Evolutionary conservation across 2,329 filamentous ascomycete species (phyloP).

Genomic region (Xylariales sp.): DNA sequence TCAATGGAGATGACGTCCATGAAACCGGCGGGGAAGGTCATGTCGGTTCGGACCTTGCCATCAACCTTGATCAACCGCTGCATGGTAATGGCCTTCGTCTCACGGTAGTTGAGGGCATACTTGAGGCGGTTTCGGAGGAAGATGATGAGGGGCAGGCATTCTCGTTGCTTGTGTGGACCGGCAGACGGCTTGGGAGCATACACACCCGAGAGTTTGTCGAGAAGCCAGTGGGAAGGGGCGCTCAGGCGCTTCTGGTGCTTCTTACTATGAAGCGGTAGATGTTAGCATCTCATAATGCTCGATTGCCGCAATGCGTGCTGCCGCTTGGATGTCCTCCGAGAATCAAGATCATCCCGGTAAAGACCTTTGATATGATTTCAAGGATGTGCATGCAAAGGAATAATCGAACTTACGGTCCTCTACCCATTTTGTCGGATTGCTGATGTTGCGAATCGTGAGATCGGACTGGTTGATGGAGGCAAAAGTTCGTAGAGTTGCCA

Average conservation of each 20-base stretch:
- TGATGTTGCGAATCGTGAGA: slow-evolving; percentile 25
- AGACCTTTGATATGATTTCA: neutral
- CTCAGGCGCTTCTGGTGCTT: slow-evolving; percentile 99
- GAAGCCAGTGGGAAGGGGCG: slow-evolving; percentile 98
- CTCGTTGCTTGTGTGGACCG: slow-evolving; percentile 98
- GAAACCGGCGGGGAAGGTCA: slow-evolving; percentile 95
- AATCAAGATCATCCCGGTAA: neutral
- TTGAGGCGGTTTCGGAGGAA: slow-evolving; percentile 97
- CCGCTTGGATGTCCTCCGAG: neutral
- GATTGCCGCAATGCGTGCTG: slow-evolving; percentile 11
- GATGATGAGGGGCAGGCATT: slow-evolving; percentile 98
- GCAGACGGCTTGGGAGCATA: slow-evolving; percentile 67
- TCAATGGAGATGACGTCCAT: slow-evolving; percentile 99
- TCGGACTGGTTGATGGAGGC: slow-evolving; percentile 11
- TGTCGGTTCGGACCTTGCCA: slow-evolving; percentile 98
- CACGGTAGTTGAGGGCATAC: slow-evolving; percentile 98
- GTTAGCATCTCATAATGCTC: slow-evolving; percentile 23
- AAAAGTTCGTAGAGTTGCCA: slow-evolving; percentile 6
- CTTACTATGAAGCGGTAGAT: slow-evolving; percentile 56
- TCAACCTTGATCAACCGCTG: slow-evolving; percentile 99
- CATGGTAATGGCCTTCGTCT: slow-evolving; percentile 97
- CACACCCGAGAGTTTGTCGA: slow-evolving; percentile 97
- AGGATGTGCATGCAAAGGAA: neutral
- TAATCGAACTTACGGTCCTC: slow-evolving; percentile 46
- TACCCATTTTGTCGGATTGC: slow-evolving; percentile 39